These are phyloP conservation scores for Rhynchospora pubera DNA, from an alignment of 176 grass and related monocot species.

Conservation along the genomic window DNA sequence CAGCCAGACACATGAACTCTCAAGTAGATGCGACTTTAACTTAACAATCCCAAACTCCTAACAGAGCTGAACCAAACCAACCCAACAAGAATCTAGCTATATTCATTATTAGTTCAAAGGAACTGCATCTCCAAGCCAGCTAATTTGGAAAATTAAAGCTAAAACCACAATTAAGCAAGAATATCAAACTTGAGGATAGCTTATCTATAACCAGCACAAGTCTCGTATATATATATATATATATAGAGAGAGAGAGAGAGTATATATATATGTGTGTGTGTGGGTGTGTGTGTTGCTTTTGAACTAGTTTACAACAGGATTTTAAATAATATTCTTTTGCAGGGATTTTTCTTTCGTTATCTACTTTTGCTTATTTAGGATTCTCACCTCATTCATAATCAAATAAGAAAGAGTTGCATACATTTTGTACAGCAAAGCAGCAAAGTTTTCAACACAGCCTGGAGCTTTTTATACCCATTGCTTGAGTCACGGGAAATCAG, in stretches of 20 bases:
- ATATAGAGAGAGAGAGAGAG: too few species aligned
- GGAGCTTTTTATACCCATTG: constrained; percentile 88
- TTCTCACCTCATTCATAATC: not conserved
- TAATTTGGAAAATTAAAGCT: not conserved
- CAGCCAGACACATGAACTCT: not conserved
- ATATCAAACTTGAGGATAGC: not conserved
- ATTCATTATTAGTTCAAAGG: not conserved
- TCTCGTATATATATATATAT: not conserved
- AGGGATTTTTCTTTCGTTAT: not conserved
- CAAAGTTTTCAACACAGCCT: constrained; percentile 71
- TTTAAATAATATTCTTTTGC: not conserved
- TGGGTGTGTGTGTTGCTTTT: not conserved
- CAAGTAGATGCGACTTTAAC: not conserved
- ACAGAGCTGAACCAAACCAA: not conserved
- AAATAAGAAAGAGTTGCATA: constrained; percentile 13
- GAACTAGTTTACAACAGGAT: not conserved
- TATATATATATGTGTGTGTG: too few species aligned
- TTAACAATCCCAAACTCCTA: not conserved
- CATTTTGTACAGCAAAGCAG: constrained; percentile 93
- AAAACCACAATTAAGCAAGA: not conserved
- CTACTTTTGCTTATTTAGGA: not conserved
- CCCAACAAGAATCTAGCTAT: not conserved
- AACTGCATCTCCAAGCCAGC: not conserved
- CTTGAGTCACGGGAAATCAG: constrained; percentile 69
- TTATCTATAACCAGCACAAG: not conserved